Evolutionary conservation across 805 yeast genomes (phyloP), one percentile per base, ranked within the genome.

Genomic region (Schizosaccharomyces octosporus): DNA sequence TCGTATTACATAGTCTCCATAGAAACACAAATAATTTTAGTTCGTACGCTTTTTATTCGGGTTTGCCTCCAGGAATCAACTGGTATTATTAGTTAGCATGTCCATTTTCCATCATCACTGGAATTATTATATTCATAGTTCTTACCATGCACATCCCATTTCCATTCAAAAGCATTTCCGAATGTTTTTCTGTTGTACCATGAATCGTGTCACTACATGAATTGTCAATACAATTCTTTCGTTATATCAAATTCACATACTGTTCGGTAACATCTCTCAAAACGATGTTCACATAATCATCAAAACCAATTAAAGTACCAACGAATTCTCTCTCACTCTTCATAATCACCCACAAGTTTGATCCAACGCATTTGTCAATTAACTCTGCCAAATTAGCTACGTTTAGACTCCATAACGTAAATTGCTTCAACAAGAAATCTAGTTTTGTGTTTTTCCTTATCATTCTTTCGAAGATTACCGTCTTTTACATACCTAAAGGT

Each of bases 251-350:
- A n/a, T 3, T 1, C 21, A 9, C 57, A 29, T 51, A 51, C 57
- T 11, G 11, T 51, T 51, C 57, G 11, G 57, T 51, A 29, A 51
- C 57, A 6, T 51, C 36, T 29, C 27, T 51, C 27, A 51, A 29
- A 13, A 51, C 57, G 7, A 51, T 57, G 66, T 74, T 93, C 63
- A 93, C 97, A 67, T 84, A 90, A 72, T 93, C 97, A 70, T 93
- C 98, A 71, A 90, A 90, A 0, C 97, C 97, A 36, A 84, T 79
- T 61, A 93, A 75, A 3, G 82, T 86, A 1, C 98, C 98, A n/a
- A 79, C 78, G 69, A 87, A 93, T 70, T 89, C 72, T 42, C 67
- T 63, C 24, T 78, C 76, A 61, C 74, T 72, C 69, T 77, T 76
- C 73, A 87, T 75, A 61, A 87, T 76, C 31, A 88, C 85, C 78